These are phyloP conservation scores for Cytospora chrysosperma DNA, from an alignment of 2,329 filamentous ascomycete genomes.

Conservation along the genomic window DNA sequence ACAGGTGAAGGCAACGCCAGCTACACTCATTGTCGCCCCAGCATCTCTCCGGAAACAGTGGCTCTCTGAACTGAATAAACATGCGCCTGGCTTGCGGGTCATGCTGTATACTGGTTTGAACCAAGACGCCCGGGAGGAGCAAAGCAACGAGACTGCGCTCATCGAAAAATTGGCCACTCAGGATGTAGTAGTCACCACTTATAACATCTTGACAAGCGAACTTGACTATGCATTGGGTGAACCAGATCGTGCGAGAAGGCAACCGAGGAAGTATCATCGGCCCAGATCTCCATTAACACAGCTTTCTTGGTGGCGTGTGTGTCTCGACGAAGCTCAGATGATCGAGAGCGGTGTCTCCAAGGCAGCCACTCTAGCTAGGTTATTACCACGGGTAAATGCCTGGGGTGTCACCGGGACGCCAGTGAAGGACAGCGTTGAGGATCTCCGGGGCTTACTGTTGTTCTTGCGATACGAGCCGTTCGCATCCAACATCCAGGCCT, in stretches of 20 bases:
- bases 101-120: constrained; percentile 55
- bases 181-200: constrained; percentile 65
- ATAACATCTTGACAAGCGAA: constrained; percentile 72
- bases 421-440: constrained; percentile 63
- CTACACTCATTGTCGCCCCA: constrained; percentile 63
- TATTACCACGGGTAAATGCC: constrained; percentile 79
- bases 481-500: constrained; percentile 61
- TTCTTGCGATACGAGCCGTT: constrained; percentile 82
- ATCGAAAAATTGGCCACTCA: constrained; percentile 47
- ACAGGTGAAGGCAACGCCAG: constrained; percentile 47
- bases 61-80: constrained; percentile 57
- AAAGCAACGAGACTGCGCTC: constrained; percentile 39
- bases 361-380: constrained; percentile 74
- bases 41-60: constrained; percentile 59
- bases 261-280: constrained; percentile 63
- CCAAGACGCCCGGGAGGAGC: constrained; percentile 34
- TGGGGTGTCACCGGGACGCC: constrained; percentile 95
- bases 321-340: constrained; percentile 82
- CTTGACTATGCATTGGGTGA: constrained; percentile 72
- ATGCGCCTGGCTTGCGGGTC: constrained; percentile 57
- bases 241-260: constrained; percentile 66
- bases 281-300: constrained; percentile 74
- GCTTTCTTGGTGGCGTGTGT: constrained; percentile 85
- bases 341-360: constrained; percentile 85
- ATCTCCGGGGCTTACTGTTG: constrained; percentile 75